Evolutionary conservation across 768 basidiomycete species (phyloP).

Genomic region (Leccinum variicolor): DNA sequence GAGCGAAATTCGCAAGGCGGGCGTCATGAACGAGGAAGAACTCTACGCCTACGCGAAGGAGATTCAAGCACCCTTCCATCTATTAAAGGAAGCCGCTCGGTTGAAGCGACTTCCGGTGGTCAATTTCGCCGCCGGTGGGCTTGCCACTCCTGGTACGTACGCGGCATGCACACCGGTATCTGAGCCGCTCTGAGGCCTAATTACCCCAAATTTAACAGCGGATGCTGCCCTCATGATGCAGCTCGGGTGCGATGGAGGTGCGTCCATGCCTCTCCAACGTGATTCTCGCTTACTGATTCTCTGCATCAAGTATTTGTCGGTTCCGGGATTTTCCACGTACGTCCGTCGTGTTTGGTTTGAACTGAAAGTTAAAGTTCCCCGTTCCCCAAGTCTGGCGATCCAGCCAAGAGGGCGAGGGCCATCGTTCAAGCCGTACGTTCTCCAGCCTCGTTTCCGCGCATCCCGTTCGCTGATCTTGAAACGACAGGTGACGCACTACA

Average conservation of each 20-base stretch:
- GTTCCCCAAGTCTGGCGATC: conserved; percentile 72
- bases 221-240: conserved; percentile 99
- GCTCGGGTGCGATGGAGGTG: conserved; percentile 93
- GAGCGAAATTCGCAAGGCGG: conserved; percentile 80
- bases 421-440: conserved; percentile 89
- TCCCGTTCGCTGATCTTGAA: conserved; percentile 4
- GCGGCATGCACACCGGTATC: not conserved
- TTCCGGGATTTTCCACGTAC: conserved; percentile 91
- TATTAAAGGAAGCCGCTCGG: conserved; percentile 94
- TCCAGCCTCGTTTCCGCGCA: conserved; percentile 1
- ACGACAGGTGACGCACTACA: conserved; percentile 82
- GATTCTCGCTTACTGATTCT: not conserved
- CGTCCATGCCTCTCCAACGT: conserved; percentile 21
- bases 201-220: conserved; percentile 39
- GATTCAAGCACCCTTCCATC: conserved; percentile 89
- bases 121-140: conserved; percentile 93
- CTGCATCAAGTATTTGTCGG: conserved; percentile 82
- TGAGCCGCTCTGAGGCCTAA: not conserved
- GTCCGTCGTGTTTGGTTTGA: conserved; percentile 24
- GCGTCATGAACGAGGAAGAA: conserved; percentile 92
- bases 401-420: conserved; percentile 89
- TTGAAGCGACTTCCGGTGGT: conserved; percentile 92
- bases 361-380: conserved; percentile 1
- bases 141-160: conserved; percentile 79
- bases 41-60: conserved; percentile 92